Percentiles rank a stretch among this genome's conserved stretches.
These are phyloP conservation scores for Echium plantagineum DNA, from an alignment of 257 asterid genomes.

Conservation along the genomic window DNA sequence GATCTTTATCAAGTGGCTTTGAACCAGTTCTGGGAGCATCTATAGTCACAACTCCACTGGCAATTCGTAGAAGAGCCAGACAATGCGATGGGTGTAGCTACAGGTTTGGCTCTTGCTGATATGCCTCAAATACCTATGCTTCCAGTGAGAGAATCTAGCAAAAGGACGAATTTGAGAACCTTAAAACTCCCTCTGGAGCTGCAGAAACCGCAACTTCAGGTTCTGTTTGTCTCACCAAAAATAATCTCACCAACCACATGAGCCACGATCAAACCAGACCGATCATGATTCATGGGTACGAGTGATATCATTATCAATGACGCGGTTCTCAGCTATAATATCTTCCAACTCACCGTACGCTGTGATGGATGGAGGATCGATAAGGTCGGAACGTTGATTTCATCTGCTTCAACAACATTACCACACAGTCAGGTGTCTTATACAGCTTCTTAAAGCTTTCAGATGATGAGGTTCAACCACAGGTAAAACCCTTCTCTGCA, in stretches of 20 bases:
- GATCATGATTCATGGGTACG: neutral
- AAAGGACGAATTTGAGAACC: too few species aligned
- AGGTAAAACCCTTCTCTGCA: too few species aligned
- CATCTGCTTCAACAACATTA: slow-evolving; percentile 59
- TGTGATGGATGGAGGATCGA: slow-evolving; percentile 92
- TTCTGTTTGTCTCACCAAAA: slow-evolving; percentile 63
- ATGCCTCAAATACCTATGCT: slow-evolving; percentile 79
- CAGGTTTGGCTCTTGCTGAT: slow-evolving; percentile 81
- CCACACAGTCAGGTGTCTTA: slow-evolving; percentile 65
- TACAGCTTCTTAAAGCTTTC: slow-evolving; percentile 62
- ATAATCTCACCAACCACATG: slow-evolving; percentile 73
- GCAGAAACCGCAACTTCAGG: slow-evolving; percentile 79
- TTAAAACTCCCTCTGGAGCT: slow-evolving; percentile 87
- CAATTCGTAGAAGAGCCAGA: slow-evolving; percentile 58
- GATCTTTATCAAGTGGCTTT: slow-evolving; percentile 80
- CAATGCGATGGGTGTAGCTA: slow-evolving; percentile 64
- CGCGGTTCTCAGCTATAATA: too few species aligned
- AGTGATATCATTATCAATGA: neutral
- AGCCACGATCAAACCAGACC: slow-evolving; percentile 35
- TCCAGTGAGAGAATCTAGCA: slow-evolving; percentile 92
- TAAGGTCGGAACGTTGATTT: slow-evolving; percentile 58
- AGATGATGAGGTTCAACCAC: slow-evolving; percentile 74
- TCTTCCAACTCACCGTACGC: slow-evolving; percentile 70
- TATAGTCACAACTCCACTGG: slow-evolving; percentile 47
- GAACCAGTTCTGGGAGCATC: slow-evolving; percentile 72